Evolutionary conservation across 306 rosid species (phyloP).

Genomic region (Trifolium pratense): DNA sequence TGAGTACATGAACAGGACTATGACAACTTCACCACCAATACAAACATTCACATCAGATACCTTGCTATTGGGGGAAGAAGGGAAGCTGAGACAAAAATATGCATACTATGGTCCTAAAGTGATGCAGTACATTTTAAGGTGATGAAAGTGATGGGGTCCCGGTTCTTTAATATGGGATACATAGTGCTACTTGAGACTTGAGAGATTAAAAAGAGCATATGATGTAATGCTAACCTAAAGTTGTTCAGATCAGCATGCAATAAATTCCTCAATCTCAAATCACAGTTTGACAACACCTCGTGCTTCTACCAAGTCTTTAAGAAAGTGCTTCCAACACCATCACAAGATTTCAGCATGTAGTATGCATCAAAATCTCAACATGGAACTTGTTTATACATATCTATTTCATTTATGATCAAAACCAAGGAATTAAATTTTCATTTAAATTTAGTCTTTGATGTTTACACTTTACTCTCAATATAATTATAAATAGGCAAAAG

Average conservation of each 20-base stretch:
- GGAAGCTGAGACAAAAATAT: not conserved
- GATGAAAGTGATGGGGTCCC: conserved; percentile 51
- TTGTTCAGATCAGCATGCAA: conserved; percentile 35
- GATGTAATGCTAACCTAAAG: conserved; percentile 42
- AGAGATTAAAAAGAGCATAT: conserved; percentile 26
- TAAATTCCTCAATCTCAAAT: conserved; percentile 38
- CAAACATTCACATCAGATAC: too few relatives aligned
- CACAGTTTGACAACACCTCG: conserved; percentile 35
- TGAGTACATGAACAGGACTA: too few relatives aligned
- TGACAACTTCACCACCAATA: too few relatives aligned
- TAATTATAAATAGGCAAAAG: not conserved
- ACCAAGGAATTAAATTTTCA: not conserved
- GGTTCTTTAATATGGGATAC: conserved; percentile 38
- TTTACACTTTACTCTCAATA: not conserved
- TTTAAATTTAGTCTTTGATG: not conserved
- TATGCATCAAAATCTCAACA: not conserved
- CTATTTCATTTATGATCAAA: not conserved
- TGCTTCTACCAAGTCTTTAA: conserved; percentile 43
- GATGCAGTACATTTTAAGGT: conserved; percentile 36
- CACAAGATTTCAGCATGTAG: conserved; percentile 2
- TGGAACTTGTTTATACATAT: not conserved
- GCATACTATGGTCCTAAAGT: conserved; percentile 20
- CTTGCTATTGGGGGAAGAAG: not conserved
- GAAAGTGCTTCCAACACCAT: conserved; percentile 26
- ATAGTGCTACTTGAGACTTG: not conserved